These are phyloP conservation scores for Kurtzmaniella cleridarum DNA, from an alignment of 805 yeast genomes.

Conservation along the genomic window DNA sequence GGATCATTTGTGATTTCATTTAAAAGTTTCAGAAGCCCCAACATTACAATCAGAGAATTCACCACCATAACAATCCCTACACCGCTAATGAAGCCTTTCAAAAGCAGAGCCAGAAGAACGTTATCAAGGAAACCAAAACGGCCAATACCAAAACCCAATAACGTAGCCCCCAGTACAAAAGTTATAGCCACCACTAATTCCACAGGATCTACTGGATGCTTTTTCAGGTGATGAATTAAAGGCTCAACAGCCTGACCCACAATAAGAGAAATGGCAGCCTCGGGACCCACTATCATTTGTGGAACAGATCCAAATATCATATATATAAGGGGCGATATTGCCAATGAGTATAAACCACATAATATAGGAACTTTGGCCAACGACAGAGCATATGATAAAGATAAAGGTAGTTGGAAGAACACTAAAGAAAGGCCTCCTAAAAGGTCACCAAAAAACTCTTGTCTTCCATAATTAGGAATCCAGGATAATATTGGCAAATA, in stretches of 20 bases:
- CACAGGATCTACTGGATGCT: conserved; percentile 29
- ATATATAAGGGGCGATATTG: conserved; percentile 35
- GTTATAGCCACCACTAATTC: conserved; percentile 66
- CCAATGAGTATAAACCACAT: conserved; percentile 35
- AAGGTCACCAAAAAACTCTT: conserved; percentile 53
- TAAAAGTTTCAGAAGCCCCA: conserved; percentile 55
- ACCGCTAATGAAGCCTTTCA: conserved; percentile 41
- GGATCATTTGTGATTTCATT: conserved; percentile 32
- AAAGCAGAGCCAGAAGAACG: conserved; percentile 33
- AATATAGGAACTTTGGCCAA: conserved; percentile 40
- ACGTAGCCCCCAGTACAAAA: conserved; percentile 66
- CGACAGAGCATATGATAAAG: conserved; percentile 40
- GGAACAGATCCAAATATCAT: conserved; percentile 40
- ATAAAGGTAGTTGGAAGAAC: conserved; percentile 85
- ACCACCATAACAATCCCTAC: conserved; percentile 42
- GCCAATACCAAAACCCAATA: conserved; percentile 71
- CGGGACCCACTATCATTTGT: conserved; percentile 44
- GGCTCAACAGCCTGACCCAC: conserved; percentile 46
- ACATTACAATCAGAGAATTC: conserved; percentile 65
- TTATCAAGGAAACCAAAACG: conserved; percentile 69
- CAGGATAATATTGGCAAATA: conserved; percentile 66
- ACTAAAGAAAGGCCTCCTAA: conserved; percentile 85
- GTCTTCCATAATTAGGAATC: conserved; percentile 47
- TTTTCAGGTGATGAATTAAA: conserved; percentile 28
- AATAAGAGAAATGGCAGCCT: conserved; percentile 39